A percentile compares a stretch with the other conserved stretches of the same genome.
Evolutionary conservation across 2,329 filamentous ascomycete species (phyloP).

Genomic region (Fusarium marasasianum): DNA sequence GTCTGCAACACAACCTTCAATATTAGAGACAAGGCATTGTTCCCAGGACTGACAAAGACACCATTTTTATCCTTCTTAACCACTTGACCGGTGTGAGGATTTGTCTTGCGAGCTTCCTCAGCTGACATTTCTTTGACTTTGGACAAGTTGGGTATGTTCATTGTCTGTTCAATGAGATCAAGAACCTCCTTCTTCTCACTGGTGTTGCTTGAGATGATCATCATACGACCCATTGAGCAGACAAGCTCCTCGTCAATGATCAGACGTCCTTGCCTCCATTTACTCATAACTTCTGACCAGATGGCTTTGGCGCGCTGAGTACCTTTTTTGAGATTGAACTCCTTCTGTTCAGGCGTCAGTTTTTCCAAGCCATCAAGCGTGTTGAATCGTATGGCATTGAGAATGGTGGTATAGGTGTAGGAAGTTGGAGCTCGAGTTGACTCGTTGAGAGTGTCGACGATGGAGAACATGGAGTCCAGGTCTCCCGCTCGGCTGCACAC

Average conservation of each 20-base stretch:
- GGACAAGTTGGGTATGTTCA: constrained; percentile 72
- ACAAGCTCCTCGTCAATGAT: constrained; percentile 82
- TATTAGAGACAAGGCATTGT: constrained; percentile 74
- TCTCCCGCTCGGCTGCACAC: constrained; percentile 80
- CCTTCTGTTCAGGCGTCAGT: constrained; percentile 44
- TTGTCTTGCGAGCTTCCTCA: constrained; percentile 3
- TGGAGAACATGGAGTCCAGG: constrained; percentile 81
- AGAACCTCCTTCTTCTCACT: constrained; percentile 77
- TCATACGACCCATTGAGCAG: constrained; percentile 79
- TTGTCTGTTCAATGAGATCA: constrained; percentile 81
- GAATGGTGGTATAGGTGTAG: constrained; percentile 82
- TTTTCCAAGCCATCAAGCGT: constrained; percentile 39
- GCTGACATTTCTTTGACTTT: constrained; percentile 35
- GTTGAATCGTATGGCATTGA: constrained; percentile 74
- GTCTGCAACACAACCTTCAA: constrained; percentile 71
- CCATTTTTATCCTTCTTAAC: constrained; percentile 23
- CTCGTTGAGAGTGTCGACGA: constrained; percentile 77
- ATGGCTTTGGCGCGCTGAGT: constrained; percentile 75
- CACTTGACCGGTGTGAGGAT: not conserved
- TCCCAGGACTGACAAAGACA: constrained; percentile 56
- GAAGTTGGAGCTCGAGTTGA: constrained; percentile 69
- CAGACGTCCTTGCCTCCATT: constrained; percentile 77
- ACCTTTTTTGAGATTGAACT: constrained; percentile 52
- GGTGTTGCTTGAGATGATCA: constrained; percentile 69
- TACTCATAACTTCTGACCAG: constrained; percentile 82